A percentile compares a stretch with the other conserved stretches of the same genome.
Conservation (phyloP, 805 yeast genomes). For the Suhomyces tanzawaensis region DNA sequence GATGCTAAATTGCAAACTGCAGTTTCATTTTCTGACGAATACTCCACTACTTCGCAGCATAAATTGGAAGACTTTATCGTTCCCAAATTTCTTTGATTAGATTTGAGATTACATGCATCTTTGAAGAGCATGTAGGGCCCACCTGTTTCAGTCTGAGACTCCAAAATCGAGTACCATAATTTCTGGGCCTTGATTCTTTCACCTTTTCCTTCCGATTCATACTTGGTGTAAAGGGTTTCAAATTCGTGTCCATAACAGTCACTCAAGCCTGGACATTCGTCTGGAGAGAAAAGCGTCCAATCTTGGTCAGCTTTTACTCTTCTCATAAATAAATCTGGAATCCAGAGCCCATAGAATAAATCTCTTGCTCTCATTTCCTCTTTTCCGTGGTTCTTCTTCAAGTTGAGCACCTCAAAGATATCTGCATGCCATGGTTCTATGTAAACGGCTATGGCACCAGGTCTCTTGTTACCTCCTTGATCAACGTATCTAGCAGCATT, state of each 20-base stretch:
- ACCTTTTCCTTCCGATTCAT: constrained; percentile 54
- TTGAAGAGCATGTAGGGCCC: constrained; percentile 64
- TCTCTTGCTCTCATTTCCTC: constrained; percentile 64
- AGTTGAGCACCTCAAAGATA: constrained; percentile 56
- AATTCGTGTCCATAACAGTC: constrained; percentile 59
- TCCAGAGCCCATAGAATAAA: constrained; percentile 62
- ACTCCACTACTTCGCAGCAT: constrained; percentile 64
- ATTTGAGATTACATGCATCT: constrained; percentile 58
- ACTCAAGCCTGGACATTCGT: constrained; percentile 55
- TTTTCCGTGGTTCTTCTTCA: constrained; percentile 62
- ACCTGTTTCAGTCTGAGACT: constrained; percentile 65
- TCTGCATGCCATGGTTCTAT: constrained; percentile 66
- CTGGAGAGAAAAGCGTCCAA: constrained; percentile 60
- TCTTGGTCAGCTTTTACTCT: constrained; percentile 54
- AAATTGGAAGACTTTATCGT: constrained; percentile 58
- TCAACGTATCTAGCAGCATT: constrained; percentile 64
- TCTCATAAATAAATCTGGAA: constrained; percentile 61
- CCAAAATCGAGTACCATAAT: constrained; percentile 58
- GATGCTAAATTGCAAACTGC: constrained; percentile 65
- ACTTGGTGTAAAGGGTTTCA: constrained; percentile 47
- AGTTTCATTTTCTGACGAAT: constrained; percentile 55
- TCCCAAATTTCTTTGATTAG: constrained; percentile 62
- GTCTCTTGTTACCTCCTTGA: constrained; percentile 66
- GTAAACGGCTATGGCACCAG: constrained; percentile 62
- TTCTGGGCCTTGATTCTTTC: constrained; percentile 58